These are phyloP conservation scores for Paecilomyces sp. DNA, from an alignment of 2,329 filamentous ascomycete genomes.

Conservation along the genomic window DNA sequence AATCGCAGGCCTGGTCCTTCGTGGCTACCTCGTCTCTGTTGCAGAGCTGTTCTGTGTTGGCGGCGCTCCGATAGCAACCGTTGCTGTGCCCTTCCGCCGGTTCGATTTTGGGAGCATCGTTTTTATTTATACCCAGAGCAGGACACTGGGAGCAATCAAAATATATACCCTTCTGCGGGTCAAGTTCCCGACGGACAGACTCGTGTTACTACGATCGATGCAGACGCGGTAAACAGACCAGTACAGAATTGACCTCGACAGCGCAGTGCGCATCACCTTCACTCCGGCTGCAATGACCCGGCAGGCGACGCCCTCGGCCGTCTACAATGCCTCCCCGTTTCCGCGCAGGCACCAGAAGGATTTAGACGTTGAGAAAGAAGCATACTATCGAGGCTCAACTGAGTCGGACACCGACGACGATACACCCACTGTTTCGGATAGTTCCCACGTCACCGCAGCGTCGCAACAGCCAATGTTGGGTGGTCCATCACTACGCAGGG, in stretches of 20 bases:
- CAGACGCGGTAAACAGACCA: not conserved
- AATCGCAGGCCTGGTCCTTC: not conserved
- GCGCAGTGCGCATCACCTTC: not conserved
- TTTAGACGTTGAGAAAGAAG: slow-evolving; percentile 9
- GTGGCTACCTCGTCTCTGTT: not conserved
- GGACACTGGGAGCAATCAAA: not conserved
- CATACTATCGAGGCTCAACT: slow-evolving; percentile 13
- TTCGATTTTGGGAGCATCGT: not conserved
- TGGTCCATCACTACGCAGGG: slow-evolving; percentile 24
- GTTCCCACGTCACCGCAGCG: slow-evolving; percentile 46
- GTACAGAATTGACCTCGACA: not conserved
- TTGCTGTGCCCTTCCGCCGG: not conserved
- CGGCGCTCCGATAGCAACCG: not conserved
- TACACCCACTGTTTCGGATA: slow-evolving; percentile 38
- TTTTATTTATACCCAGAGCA: not conserved
- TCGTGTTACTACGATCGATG: not conserved
- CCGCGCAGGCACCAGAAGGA: slow-evolving; percentile 3
- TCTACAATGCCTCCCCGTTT: not conserved
- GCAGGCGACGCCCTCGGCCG: not conserved
- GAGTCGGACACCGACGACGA: slow-evolving; percentile 22
- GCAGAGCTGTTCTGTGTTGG: not conserved
- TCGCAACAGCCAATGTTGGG: slow-evolving; percentile 34
- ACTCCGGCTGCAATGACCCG: not conserved
- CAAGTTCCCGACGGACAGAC: not conserved
- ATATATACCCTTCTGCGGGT: not conserved